phyloP scores from a whole-genome alignment of 1,284 basidiomycete genomes.

The Marasmius fiardii region DNA sequence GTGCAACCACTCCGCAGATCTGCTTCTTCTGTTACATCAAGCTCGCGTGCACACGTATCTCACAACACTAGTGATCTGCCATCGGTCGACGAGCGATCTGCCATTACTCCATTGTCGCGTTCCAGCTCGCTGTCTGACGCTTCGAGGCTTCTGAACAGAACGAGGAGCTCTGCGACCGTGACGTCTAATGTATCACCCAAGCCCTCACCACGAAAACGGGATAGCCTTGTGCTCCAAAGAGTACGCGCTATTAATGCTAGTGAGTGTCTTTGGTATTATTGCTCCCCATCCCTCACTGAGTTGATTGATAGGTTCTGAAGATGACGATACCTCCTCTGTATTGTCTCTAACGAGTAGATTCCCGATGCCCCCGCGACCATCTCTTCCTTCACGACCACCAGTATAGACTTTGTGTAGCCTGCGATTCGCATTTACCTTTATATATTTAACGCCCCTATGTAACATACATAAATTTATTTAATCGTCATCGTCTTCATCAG shows the following conservation, averaged over 20 bases:
- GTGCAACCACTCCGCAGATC: conserved; percentile 3
- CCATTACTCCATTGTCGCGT: neutral
- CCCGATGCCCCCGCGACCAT: conserved; percentile 36
- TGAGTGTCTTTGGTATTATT: conserved; percentile 16
- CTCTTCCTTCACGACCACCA: conserved; percentile 27
- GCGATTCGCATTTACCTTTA: conserved; percentile 9
- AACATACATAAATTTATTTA: conserved; percentile 15
- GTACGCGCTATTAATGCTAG: conserved; percentile 34
- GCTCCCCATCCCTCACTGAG: neutral
- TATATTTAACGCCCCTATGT: conserved; percentile 13
- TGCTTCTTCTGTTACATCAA: neutral
- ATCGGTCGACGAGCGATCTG: neutral
- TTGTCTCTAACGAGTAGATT: conserved; percentile 29
- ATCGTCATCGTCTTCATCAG: conserved; percentile 12
- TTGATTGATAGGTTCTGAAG: neutral
- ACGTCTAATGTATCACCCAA: conserved; percentile 11
- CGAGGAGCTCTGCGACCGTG: too few relatives aligned
- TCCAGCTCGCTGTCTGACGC: neutral
- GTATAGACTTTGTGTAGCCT: neutral
- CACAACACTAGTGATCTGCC: neutral
- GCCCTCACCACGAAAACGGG: conserved; percentile 26
- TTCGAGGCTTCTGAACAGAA: neutral
- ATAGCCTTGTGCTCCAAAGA: conserved; percentile 50
- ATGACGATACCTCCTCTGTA: conserved; percentile 13
- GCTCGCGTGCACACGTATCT: neutral